phyloP scores from a whole-genome alignment of 768 basidiomycete genomes.

The Phanerochaete carnosa region DNA sequence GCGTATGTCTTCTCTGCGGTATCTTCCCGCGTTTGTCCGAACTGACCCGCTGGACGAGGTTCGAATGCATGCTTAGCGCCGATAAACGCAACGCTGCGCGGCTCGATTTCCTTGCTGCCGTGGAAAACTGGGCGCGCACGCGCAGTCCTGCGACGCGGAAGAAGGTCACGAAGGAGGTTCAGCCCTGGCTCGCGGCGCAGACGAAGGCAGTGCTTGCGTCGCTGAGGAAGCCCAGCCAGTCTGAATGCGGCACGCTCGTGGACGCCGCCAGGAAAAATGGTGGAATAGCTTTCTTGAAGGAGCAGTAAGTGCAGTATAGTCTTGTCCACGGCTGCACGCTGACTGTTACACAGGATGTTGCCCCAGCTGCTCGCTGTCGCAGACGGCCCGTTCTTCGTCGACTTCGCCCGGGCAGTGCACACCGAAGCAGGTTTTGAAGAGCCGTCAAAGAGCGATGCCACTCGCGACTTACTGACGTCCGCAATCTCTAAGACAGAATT shows the following conservation, averaged over 20 bases:
- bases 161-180: neutral
- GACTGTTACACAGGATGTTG: neutral
- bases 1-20: neutral
- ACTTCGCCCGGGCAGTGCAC: neutral
- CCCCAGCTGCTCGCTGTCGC: neutral
- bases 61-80: slow-evolving; percentile 2
- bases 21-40: neutral
- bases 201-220: neutral
- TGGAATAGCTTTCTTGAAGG: neutral
- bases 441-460: neutral
- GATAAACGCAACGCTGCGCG: neutral
- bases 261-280: neutral
- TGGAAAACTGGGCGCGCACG: neutral
- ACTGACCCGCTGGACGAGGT: neutral
- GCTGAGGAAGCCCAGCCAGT: neutral
- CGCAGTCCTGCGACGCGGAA: neutral
- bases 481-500: neutral
- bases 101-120: neutral
- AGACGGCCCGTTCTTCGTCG: neutral
- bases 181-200: neutral
- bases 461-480: neutral
- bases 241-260: neutral
- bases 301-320: neutral
- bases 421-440: neutral
- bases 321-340: neutral